Conservation (phyloP, 768 basidiomycete genomes). For the Suillus brevipes region DNA sequence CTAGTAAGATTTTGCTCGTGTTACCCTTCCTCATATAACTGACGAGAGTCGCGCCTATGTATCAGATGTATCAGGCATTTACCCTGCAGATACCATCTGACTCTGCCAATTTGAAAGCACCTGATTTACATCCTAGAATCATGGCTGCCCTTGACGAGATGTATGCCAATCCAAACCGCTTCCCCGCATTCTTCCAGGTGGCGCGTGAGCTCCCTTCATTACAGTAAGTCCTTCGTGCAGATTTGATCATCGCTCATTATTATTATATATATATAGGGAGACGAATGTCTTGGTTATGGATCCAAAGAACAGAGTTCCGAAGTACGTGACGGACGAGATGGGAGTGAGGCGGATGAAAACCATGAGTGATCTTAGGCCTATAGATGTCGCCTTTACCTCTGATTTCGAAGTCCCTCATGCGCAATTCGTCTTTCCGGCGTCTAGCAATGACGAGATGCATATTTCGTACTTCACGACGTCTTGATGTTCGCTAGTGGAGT, state of each 20-base stretch:
- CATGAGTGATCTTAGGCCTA: not conserved
- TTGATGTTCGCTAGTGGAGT: too few species aligned
- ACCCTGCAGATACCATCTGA: not conserved
- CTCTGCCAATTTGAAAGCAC: not conserved
- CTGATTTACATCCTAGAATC: not conserved
- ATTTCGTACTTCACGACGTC: too few species aligned
- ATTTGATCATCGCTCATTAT: not conserved
- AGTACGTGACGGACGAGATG: not conserved
- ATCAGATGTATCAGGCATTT: not conserved
- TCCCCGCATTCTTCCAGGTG: not conserved
- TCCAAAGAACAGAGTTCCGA: not conserved
- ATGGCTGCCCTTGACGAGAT: not conserved
- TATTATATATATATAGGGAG: not conserved
- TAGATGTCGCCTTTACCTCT: not conserved
- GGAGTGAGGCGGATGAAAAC: not conserved
- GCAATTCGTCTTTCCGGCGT: not conserved
- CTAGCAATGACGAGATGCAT: not conserved
- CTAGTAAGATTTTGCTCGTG: not conserved
- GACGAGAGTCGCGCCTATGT: not conserved
- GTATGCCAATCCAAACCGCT: not conserved
- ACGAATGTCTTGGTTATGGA: not conserved
- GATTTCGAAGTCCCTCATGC: not conserved
- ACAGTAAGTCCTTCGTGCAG: not conserved
- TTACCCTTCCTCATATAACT: not conserved
- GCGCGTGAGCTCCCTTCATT: not conserved